A percentile compares a stretch with the other conserved stretches of the same genome.
Conservation (phyloP, 2,329 filamentous ascomycete genomes). For the Drechslerella coelobrocha region DNA sequence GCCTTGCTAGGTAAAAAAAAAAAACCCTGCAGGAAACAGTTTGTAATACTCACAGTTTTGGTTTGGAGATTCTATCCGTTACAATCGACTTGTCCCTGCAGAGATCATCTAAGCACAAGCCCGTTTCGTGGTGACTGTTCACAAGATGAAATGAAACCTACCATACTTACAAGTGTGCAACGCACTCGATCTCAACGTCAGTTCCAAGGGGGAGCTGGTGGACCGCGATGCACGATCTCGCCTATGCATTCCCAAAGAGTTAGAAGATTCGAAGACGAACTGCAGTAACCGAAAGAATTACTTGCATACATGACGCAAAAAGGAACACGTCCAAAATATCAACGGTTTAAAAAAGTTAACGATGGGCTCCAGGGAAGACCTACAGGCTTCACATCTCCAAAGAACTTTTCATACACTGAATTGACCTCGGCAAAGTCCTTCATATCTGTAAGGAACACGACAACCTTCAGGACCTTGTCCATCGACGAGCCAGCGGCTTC, state of each 20-base stretch:
- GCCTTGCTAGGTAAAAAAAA: constrained; percentile 4
- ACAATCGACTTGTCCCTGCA: constrained; percentile 24
- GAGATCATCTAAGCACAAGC: too few relatives aligned
- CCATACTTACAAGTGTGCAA: constrained; percentile 69
- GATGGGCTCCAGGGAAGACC: neutral
- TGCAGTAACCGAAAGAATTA: neutral
- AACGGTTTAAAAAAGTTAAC: neutral
- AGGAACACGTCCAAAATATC: neutral
- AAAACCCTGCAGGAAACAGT: neutral
- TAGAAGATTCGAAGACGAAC: neutral
- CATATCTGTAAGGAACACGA: constrained; percentile 92
- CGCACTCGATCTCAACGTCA: constrained; percentile 87
- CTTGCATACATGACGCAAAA: neutral
- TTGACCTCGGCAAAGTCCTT: constrained; percentile 83
- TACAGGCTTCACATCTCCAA: constrained; percentile 63
- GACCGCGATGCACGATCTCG: constrained; percentile 87
- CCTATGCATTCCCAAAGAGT: constrained; percentile 12
- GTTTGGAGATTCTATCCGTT: constrained; percentile 23
- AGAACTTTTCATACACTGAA: constrained; percentile 73
- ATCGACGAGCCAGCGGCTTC: constrained; percentile 80
- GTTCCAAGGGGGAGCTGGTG: constrained; percentile 86
- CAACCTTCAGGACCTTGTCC: constrained; percentile 84
- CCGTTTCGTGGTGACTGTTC: neutral
- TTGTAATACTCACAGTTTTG: constrained; percentile 42
- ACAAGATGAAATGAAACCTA: constrained; percentile 33